Conservation (phyloP, 2,329 filamentous ascomycete genomes). For the Nothophoma quercina region DNA sequence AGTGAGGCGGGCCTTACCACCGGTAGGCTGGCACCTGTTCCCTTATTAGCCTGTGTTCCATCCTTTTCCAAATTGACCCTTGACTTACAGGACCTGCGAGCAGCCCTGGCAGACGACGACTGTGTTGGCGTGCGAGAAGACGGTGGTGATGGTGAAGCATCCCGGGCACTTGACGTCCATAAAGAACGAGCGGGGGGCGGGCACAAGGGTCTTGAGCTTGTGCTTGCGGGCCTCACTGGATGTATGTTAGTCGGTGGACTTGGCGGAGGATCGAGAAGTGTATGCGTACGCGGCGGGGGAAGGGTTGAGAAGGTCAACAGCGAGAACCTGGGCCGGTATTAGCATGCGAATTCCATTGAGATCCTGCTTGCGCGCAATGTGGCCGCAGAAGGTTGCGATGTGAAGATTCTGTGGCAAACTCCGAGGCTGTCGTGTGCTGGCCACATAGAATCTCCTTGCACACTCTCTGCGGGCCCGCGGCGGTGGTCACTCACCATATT, state of each 20-base stretch:
- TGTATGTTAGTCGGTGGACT: conserved; percentile 37
- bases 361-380: conserved; percentile 17
- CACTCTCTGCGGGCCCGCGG: conserved; percentile 20
- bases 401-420: conserved; percentile 41
- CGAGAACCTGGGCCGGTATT: conserved; percentile 81
- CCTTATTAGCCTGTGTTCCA: conserved; percentile 33
- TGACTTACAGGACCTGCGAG: conserved; percentile 83
- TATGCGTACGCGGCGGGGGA: conserved; percentile 75
- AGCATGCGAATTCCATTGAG: conserved; percentile 24
- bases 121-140: conserved; percentile 99
- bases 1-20: conserved; percentile 98
- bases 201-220: conserved; percentile 99
- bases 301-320: conserved; percentile 99
- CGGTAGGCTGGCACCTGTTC: conserved; percentile 86
- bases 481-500: conserved; percentile 49
- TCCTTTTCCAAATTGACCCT: conserved; percentile 3
- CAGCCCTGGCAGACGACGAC: conserved; percentile 99
- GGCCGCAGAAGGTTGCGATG: conserved; percentile 26
- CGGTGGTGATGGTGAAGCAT: conserved; percentile 99
- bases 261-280: conserved; percentile 18
- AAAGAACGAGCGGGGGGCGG: conserved; percentile 98
- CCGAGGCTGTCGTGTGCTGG: conserved; percentile 44
- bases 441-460: conserved; percentile 21
- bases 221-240: conserved; percentile 92
- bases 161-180: conserved; percentile 99